Conservation (phyloP, 2,329 filamentous ascomycete species). For the Aspergillus neotritici region DNA sequence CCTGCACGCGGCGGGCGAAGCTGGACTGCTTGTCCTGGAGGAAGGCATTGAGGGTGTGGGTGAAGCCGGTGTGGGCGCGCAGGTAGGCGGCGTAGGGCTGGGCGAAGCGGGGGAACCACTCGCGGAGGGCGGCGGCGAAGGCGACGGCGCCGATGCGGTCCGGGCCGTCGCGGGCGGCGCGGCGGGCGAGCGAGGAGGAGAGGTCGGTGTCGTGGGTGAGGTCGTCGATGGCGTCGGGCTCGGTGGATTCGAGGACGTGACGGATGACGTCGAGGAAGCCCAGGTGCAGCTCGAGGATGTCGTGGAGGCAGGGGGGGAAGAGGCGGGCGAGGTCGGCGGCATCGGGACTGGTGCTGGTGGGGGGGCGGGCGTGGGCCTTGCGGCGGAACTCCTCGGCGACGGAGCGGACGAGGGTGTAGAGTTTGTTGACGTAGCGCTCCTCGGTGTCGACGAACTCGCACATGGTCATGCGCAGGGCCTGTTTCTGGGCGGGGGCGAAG, state of each 20-base stretch:
- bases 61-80: constrained; percentile 79
- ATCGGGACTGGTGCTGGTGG: constrained; percentile 63
- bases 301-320: constrained; percentile 74
- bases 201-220: constrained; percentile 57
- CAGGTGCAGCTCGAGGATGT: constrained; percentile 75
- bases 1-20: constrained; percentile 72
- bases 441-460: constrained; percentile 88
- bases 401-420: constrained; percentile 74
- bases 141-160: constrained; percentile 73
- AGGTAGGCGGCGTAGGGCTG: constrained; percentile 92
- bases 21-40: constrained; percentile 71
- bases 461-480: constrained; percentile 80
- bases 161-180: constrained; percentile 45
- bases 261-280: constrained; percentile 73
- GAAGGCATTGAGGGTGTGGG: constrained; percentile 71
- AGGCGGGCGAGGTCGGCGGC: constrained; percentile 67
- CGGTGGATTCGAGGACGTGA: constrained; percentile 72
- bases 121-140: constrained; percentile 73
- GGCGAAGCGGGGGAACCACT: constrained; percentile 91
- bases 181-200: constrained; percentile 43
- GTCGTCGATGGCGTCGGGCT: constrained; percentile 71
- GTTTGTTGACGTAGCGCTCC: constrained; percentile 83
- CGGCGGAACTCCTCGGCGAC: constrained; percentile 75
- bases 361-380: constrained; percentile 55
- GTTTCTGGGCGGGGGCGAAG: constrained; percentile 75